A percentile compares a stretch with the other conserved stretches of the same genome.
These are phyloP conservation scores for Talaromyces pinophilus DNA, from an alignment of 2,329 filamentous ascomycete genomes.

Conservation along the genomic window DNA sequence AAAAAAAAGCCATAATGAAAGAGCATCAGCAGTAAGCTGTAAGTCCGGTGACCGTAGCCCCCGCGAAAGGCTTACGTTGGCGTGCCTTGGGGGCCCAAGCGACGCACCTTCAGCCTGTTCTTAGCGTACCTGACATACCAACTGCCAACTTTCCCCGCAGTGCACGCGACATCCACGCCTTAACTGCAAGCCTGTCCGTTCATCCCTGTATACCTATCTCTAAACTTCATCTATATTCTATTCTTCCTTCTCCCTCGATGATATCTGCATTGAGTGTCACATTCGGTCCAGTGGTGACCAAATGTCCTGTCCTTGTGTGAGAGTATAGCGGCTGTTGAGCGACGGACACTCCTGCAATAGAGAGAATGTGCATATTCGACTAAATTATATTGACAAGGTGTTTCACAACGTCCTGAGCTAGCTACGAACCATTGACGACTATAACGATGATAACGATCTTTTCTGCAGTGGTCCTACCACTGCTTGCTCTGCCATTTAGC, in stretches of 20 bases:
- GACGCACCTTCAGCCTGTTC: not conserved
- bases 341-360: constrained; percentile 1
- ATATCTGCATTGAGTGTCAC: not conserved
- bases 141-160: constrained; percentile 16
- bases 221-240: not conserved
- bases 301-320: constrained; percentile 5
- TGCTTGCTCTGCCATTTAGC: constrained; percentile 12
- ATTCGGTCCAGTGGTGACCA: constrained; percentile 7
- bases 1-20: not conserved
- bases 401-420: not conserved
- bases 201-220: constrained; percentile 3
- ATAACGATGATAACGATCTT: constrained; percentile 4
- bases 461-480: constrained; percentile 8
- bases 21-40: not conserved
- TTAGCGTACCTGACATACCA: not conserved
- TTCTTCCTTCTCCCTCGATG: not conserved
- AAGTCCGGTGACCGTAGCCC: not conserved
- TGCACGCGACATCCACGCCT: constrained; percentile 7
- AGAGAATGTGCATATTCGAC: not conserved
- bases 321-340: constrained; percentile 12
- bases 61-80: constrained; percentile 6
- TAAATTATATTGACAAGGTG: not conserved
- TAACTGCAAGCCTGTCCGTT: not conserved
- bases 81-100: constrained; percentile 1
- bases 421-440: not conserved